Evolutionary conservation across 2,329 filamentous ascomycete genomes (phyloP).

Genomic region (Graphilbum fragrans): DNA sequence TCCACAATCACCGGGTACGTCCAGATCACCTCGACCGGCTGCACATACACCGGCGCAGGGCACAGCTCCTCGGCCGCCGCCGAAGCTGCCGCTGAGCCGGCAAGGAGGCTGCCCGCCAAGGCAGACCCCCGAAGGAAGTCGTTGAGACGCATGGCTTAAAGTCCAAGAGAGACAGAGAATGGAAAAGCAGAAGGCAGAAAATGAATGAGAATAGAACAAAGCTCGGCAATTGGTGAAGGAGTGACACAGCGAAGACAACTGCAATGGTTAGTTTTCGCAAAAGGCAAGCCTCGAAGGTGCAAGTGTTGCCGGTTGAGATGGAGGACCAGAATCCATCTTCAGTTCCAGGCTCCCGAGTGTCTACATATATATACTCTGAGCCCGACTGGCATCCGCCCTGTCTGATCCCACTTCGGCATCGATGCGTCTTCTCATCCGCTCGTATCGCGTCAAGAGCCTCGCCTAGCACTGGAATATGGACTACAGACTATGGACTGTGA

Average conservation of each 20-base stretch:
- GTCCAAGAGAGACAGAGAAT: background rate
- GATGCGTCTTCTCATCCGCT: too few species aligned
- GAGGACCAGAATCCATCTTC: too few species aligned
- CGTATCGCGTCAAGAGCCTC: background rate
- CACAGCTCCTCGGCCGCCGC: slow-evolving; percentile 1
- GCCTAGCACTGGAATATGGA: background rate
- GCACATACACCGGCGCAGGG: slow-evolving; percentile 6
- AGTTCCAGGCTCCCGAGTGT: too few species aligned
- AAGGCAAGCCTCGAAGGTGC: too few species aligned
- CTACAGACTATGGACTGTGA: too few species aligned
- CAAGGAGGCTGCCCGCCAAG: background rate
- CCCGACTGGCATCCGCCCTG: too few species aligned
- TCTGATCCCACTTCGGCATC: too few species aligned
- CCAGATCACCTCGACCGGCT: slow-evolving; percentile 10
- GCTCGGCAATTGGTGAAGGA: too few species aligned
- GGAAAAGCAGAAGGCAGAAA: background rate
- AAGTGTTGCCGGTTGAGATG: too few species aligned
- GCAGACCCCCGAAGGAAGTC: background rate
- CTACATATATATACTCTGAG: too few species aligned
- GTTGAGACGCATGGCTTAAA: background rate
- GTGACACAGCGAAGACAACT: too few species aligned
- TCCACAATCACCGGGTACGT: slow-evolving; percentile 5
- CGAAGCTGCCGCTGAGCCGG: background rate
- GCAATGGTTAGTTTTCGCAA: too few species aligned
- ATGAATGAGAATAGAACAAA: background rate